Percentiles rank a stretch among this genome's conserved stretches.
Evolutionary conservation across 2,329 filamentous ascomycete genomes (phyloP).

Genomic region (Clonostachys solani): DNA sequence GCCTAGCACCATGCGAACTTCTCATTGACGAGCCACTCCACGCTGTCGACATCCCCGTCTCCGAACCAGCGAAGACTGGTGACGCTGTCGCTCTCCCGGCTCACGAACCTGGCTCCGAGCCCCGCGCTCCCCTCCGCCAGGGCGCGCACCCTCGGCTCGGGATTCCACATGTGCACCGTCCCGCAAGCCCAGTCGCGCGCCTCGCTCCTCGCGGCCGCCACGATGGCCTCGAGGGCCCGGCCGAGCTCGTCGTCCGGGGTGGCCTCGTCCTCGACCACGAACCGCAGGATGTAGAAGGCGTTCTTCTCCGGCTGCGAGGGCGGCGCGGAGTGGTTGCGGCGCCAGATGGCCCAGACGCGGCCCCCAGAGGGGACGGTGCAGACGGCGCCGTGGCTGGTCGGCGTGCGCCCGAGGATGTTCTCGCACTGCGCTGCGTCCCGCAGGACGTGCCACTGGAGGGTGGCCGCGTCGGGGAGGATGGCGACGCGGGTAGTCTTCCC

Average conservation of each 20-base stretch:
- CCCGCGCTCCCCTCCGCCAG: constrained; percentile 39
- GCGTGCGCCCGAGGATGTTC: constrained; percentile 52
- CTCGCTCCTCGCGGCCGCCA: constrained; percentile 64
- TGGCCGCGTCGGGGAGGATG: constrained; percentile 22
- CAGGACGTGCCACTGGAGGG: constrained; percentile 57
- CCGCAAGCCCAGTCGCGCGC: constrained; percentile 68
- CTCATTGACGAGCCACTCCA: constrained; percentile 73
- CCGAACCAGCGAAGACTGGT: constrained; percentile 71
- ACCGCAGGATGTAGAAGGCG: constrained; percentile 63
- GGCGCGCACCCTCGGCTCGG: constrained; percentile 45
- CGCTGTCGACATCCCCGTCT: constrained; percentile 37
- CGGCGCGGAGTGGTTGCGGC: constrained; percentile 55
- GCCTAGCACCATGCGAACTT: constrained; percentile 73
- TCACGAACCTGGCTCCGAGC: constrained; percentile 44
- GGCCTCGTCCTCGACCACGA: constrained; percentile 56
- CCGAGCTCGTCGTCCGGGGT: constrained; percentile 36
- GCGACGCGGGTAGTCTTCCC: constrained; percentile 1
- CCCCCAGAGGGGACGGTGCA: constrained; percentile 43
- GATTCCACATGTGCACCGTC: constrained; percentile 81
- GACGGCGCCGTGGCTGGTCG: constrained; percentile 67
- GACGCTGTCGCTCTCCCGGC: constrained; percentile 63
- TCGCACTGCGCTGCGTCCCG: constrained; percentile 75
- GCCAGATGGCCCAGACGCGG: constrained; percentile 74
- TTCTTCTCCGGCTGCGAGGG: constrained; percentile 54
- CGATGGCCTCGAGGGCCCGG: constrained; percentile 54